phyloP scores from a whole-genome alignment of 495 filamentous ascomycete species.

The Polyplosphaeria fusca region DNA sequence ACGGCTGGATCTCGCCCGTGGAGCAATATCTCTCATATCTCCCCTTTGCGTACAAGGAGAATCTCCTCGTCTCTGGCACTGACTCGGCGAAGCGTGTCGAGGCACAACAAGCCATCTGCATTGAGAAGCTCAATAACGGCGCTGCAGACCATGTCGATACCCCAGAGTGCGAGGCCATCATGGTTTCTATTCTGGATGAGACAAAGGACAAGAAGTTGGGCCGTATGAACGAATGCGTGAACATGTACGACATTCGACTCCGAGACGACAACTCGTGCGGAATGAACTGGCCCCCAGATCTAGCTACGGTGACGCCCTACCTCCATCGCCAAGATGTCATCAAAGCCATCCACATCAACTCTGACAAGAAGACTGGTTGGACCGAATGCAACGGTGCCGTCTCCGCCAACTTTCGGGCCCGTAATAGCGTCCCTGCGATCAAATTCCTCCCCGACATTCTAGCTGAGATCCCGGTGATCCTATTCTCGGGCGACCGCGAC shows the following conservation, averaged over 20 bases:
- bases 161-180: constrained; percentile 65
- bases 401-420: constrained; percentile 60
- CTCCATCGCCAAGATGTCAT: constrained; percentile 77
- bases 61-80: constrained; percentile 64
- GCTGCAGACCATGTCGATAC: constrained; percentile 63
- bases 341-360: constrained; percentile 75
- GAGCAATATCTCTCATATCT: constrained; percentile 93
- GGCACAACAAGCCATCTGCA: constrained; percentile 63
- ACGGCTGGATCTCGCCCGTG: constrained; percentile 88
- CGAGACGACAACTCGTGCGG: constrained; percentile 75
- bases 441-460: constrained; percentile 74
- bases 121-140: constrained; percentile 53
- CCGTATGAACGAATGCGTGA: constrained; percentile 61
- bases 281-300: constrained; percentile 93
- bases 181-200: constrained; percentile 63
- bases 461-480: constrained; percentile 67
- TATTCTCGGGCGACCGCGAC: constrained; percentile 93
- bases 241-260: constrained; percentile 94
- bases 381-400: constrained; percentile 85
- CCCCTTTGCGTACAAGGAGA: constrained; percentile 69
- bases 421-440: constrained; percentile 67
- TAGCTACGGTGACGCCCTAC: constrained; percentile 73
- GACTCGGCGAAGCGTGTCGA: constrained; percentile 64
- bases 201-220: constrained; percentile 48
- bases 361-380: constrained; percentile 82